These are phyloP conservation scores for Botrytis fragariae DNA, from an alignment of 2,329 filamentous ascomycete genomes.

Conservation along the genomic window DNA sequence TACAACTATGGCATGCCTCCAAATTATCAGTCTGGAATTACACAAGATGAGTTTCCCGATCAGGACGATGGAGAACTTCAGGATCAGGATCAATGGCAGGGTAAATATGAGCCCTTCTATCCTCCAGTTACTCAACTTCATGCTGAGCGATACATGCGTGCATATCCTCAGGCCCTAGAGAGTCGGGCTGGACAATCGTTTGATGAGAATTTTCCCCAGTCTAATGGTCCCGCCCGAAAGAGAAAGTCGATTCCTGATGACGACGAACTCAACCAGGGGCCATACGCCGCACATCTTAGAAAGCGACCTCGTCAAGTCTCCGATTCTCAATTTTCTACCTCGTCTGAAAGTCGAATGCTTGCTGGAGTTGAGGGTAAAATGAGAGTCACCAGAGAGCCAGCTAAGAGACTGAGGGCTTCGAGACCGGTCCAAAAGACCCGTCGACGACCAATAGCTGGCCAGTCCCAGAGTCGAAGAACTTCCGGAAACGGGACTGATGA, in stretches of 20 bases:
- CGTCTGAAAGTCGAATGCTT: not conserved
- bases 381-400: not conserved
- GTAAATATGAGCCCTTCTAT: not conserved
- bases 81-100: no score
- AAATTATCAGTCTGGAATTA: not conserved
- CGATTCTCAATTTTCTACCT: not conserved
- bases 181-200: not conserved
- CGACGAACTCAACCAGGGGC: not conserved
- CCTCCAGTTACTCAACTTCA: not conserved
- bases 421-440: not conserved
- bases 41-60: not conserved
- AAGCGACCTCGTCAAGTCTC: not conserved
- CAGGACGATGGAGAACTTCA: not conserved
- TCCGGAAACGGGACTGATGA: not conserved
- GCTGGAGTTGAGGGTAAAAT: not conserved
- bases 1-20: no score
- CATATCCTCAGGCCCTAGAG: not conserved
- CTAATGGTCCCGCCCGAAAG: not conserved
- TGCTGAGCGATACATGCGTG: not conserved
- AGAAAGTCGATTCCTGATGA: not conserved
- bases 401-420: not conserved
- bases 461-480: not conserved
- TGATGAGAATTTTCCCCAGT: not conserved
- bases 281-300: not conserved
- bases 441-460: not conserved